Evolutionary conservation across 164 flowering plant genomes (phyloP).

Genomic region (Hamamelis virginiana): DNA sequence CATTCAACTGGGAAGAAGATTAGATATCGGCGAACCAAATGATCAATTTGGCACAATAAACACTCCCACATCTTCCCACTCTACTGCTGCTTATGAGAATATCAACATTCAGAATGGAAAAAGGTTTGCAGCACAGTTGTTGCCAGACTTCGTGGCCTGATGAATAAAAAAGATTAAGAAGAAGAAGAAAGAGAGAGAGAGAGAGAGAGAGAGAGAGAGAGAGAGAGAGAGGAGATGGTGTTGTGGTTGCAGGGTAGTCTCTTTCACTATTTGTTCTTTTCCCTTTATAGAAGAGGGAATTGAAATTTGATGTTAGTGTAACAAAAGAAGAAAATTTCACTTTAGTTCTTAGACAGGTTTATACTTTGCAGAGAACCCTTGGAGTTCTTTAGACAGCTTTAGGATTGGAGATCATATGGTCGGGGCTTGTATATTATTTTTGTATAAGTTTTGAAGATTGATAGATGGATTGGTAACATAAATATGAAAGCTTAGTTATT

Average conservation of each 20-base stretch:
- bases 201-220: no score
- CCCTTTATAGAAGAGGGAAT: constrained; percentile 15
- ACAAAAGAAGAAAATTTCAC: constrained; percentile 22
- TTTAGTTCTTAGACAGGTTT: constrained; percentile 29
- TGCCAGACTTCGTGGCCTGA: constrained; percentile 55
- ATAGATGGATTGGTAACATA: constrained; percentile 6
- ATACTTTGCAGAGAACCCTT: constrained; percentile 39
- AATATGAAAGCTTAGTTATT: neutral
- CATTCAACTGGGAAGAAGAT: constrained; percentile 64
- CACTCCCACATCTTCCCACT: constrained; percentile 42
- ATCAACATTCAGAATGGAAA: constrained; percentile 48
- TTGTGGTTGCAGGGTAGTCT: no score
- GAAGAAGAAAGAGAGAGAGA: neutral
- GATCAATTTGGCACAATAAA: constrained; percentile 53
- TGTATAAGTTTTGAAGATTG: constrained; percentile 36
- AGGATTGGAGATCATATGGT: constrained; percentile 34
- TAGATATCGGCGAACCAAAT: constrained; percentile 50
- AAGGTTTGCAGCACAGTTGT: constrained; percentile 50
- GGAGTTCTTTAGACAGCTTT: constrained; percentile 32
- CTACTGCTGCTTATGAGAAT: constrained; percentile 53
- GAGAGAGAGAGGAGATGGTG: no score
- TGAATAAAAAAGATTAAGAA: neutral
- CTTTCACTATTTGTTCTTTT: constrained; percentile 15
- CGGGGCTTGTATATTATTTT: constrained; percentile 52
- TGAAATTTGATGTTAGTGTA: constrained; percentile 36